Evolutionary conservation across 345 rosid species (phyloP).

Genomic region (Barbarea vulgaris): DNA sequence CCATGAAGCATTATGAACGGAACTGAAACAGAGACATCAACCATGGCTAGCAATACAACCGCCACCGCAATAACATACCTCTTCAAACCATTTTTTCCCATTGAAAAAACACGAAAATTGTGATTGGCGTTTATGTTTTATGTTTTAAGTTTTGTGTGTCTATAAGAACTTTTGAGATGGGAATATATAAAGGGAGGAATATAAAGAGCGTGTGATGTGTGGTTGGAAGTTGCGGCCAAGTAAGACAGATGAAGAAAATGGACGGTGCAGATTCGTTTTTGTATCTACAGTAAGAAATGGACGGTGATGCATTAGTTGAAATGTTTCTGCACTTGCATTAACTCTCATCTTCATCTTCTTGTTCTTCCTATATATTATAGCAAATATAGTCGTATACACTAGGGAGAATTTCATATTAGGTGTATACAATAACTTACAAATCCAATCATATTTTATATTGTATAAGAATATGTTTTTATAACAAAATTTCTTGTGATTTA

Average conservation of each 20-base stretch:
- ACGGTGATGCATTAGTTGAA: slow-evolving; percentile 6
- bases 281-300: neutral
- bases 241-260: neutral
- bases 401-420: neutral
- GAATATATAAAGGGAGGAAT: slow-evolving; percentile 25
- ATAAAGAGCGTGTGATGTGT: slow-evolving; percentile 33
- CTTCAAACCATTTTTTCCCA: slow-evolving; percentile 18
- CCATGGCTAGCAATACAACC: slow-evolving; percentile 26
- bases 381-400: neutral
- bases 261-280: slow-evolving; percentile 21
- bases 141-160: neutral
- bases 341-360: neutral
- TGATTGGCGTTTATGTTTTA: slow-evolving; percentile 22
- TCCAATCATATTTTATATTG: neutral
- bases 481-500: neutral
- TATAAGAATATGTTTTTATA: neutral
- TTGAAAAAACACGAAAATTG: slow-evolving; percentile 13
- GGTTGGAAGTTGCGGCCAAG: slow-evolving; percentile 41
- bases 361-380: neutral
- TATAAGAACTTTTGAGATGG: slow-evolving; percentile 30
- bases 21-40: slow-evolving; percentile 51
- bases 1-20: slow-evolving; percentile 85
- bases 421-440: neutral
- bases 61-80: slow-evolving; percentile 21
- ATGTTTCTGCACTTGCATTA: slow-evolving; percentile 17